phyloP scores from a whole-genome alignment of 2,329 filamentous ascomycete species.

The Fusarium anguioides region DNA sequence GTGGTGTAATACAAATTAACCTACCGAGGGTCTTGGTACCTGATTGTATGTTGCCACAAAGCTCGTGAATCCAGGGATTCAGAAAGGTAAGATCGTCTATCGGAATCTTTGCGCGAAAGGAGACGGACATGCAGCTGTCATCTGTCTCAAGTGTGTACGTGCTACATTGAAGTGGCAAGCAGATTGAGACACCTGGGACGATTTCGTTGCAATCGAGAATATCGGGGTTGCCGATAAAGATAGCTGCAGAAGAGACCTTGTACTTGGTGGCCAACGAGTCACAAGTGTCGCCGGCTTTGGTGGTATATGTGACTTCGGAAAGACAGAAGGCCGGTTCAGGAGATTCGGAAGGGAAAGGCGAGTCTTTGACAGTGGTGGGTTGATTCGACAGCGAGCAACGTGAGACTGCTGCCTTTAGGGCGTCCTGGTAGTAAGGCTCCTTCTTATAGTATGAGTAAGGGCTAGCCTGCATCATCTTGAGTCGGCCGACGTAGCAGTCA shows the following conservation, averaged over 20 bases:
- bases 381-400: conserved; percentile 5
- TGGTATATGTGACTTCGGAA: conserved; percentile 4
- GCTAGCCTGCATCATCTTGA: conserved; percentile 34
- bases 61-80: background rate
- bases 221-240: conserved; percentile 19
- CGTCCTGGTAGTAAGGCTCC: conserved; percentile 13
- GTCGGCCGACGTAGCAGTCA: conserved; percentile 20
- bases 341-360: conserved; percentile 3
- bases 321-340: conserved; percentile 21
- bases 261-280: conserved; percentile 21
- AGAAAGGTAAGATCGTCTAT: background rate
- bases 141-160: conserved; percentile 1
- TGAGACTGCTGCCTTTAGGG: conserved; percentile 8
- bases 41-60: background rate
- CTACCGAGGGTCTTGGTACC: background rate
- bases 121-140: background rate
- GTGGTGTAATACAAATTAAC: conserved; percentile 1
- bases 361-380: conserved; percentile 6
- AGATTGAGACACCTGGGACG: background rate
- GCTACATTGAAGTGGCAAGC: conserved; percentile 24
- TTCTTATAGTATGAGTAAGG: conserved; percentile 16
- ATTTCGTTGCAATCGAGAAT: conserved; percentile 22
- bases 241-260: conserved; percentile 24
- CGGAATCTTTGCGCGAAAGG: background rate
- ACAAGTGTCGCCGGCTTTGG: conserved; percentile 12